phyloP scores from a whole-genome alignment of 2,329 filamentous ascomycete genomes.

The Arthrobotrys iridis region DNA sequence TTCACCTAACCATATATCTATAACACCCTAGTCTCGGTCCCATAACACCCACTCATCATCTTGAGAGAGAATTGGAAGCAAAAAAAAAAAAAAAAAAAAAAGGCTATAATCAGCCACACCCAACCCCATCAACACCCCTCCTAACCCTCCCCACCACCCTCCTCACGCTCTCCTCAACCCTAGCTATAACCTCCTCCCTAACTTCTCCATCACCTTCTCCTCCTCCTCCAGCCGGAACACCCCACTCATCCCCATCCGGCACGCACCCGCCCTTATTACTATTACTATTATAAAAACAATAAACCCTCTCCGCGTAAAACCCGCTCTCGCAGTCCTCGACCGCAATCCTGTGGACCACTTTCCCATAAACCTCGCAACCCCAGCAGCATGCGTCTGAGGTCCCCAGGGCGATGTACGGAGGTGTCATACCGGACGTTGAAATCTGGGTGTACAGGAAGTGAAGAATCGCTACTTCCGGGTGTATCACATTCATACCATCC shows the following conservation, averaged over 20 bases:
- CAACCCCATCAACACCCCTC: not conserved
- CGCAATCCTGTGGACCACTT: not conserved
- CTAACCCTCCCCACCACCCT: slow-evolving; percentile 13
- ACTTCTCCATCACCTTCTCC: not conserved
- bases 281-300: too few relatives aligned
- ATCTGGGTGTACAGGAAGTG: not conserved
- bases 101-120: not conserved
- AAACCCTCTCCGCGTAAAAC: slow-evolving; percentile 14
- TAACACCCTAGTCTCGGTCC: too few relatives aligned
- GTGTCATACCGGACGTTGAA: slow-evolving; percentile 18
- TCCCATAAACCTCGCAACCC: slow-evolving; percentile 22
- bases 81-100: not conserved
- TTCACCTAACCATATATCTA: too few relatives aligned
- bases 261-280: slow-evolving; percentile 8
- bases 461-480: slow-evolving; percentile 13
- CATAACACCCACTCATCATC: too few relatives aligned
- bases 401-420: slow-evolving; percentile 4
- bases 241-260: slow-evolving; percentile 5
- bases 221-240: not conserved
- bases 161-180: not conserved
- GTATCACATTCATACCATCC: not conserved
- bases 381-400: not conserved
- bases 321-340: not conserved
- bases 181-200: not conserved
- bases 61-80: too few relatives aligned